Base-by-base conservation (phyloP, 2,329 filamentous ascomycete genomes). In the Polychaeton citri region DNA sequence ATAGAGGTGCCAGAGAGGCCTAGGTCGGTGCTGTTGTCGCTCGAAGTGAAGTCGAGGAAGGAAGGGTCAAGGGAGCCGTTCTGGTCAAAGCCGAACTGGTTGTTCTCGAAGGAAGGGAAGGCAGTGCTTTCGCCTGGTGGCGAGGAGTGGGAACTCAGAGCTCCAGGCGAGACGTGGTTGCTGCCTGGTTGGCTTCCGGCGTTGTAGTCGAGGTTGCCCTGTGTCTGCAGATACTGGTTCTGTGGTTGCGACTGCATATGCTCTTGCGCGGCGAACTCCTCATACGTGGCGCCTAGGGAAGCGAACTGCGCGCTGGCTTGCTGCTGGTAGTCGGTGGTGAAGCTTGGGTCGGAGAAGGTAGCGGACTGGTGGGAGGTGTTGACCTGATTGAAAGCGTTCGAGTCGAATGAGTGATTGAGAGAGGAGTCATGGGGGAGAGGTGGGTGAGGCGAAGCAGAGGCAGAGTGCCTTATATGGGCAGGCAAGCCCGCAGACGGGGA, bases 31-130 rank as follows among this genome's bases (percentile, higher is more conserved):
- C 59, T 49, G 37, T 58, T 54, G 19, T 62, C 54, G 38, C 44
- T 38, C 12, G 24, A 28, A 43, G 67, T 62, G 44, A 72, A 66
- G 47, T 57, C 55, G 39, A 72, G 64, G 43, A 82, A 80, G 16
- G 77, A 71, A 9, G 73, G 60, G 49, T 73, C 73, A 50, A 77
- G 54, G 10, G 59, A 74, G 50, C 74, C 72, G 42, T 75, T 69
- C 42, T 66, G 63, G 33, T 60, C 62, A 40, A 48, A 74, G 49
- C 74, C 71, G 43, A 75, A 69, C 41, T 67, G 65, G 34, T 60
- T 62, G 38, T 66, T 62, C 46, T 67, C 63, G 34, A 66, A 60
- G 6, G 66, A 55, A 3, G 76, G 70, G 50, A 81, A 84, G 20
- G 51, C 48, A 41, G 51, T 50, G 42, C 46, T 42, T 32, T 59